phyloP scores from a whole-genome alignment of 176 grass and related monocot species.

The Musa itinerans region DNA sequence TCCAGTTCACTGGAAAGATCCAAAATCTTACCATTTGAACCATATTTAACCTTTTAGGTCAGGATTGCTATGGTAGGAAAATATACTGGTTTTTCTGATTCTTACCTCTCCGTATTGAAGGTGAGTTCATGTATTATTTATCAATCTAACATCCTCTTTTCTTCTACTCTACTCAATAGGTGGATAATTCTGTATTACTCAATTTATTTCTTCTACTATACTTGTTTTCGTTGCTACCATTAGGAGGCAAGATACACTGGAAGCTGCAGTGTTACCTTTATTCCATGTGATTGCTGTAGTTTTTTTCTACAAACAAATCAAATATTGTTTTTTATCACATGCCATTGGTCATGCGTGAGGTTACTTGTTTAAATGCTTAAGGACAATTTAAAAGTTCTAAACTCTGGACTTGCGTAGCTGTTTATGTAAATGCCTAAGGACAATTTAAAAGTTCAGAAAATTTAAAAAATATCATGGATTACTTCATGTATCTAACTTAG shows the following conservation, averaged over 20 bases:
- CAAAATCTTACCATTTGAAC: constrained; percentile 14
- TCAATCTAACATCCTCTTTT: neutral
- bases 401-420: too few species aligned
- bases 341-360: too few species aligned
- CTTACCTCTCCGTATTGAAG: constrained; percentile 59
- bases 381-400: too few species aligned
- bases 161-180: neutral
- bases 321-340: too few species aligned
- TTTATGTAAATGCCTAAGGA: too few species aligned
- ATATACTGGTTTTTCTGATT: constrained; percentile 20
- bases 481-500: too few species aligned
- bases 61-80: constrained; percentile 31
- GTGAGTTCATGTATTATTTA: constrained; percentile 24
- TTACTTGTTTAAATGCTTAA: too few species aligned
- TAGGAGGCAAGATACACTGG: neutral
- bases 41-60: constrained; percentile 45
- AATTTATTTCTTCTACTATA: neutral
- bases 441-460: too few species aligned
- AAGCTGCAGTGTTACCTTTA: neutral
- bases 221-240: neutral
- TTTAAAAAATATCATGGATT: too few species aligned
- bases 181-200: neutral
- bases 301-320: neutral
- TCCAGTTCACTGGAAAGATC: neutral
- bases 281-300: neutral